phyloP scores from a whole-genome alignment of 108 stramenopile species.

The Epipyxis sp. region DNA sequence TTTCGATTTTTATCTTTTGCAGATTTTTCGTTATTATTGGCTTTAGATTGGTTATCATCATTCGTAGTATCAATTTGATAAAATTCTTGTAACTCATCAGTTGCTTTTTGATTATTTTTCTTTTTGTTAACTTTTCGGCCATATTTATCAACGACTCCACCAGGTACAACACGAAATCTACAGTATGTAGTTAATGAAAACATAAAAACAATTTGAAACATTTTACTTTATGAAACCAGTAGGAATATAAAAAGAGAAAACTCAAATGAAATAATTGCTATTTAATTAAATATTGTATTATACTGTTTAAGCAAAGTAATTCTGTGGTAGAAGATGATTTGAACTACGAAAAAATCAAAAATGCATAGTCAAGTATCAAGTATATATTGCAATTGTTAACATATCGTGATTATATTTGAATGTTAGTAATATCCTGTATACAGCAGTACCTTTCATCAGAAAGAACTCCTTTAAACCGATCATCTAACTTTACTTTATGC shows the following conservation, averaged over 20 bases:
- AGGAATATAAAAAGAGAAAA: no score
- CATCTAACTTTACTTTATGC: constrained; percentile 45
- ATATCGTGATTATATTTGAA: no score
- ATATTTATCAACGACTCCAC: constrained; percentile 29
- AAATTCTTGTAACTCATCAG: constrained; percentile 32
- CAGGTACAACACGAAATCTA: neutral
- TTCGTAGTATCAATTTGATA: constrained; percentile 25
- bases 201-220: constrained; percentile 41
- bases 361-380: no score
- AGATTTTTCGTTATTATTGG: neutral
- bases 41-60: neutral
- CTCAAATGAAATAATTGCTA: no score
- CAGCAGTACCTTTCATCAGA: constrained; percentile 48
- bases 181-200: constrained; percentile 47
- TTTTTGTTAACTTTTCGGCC: constrained; percentile 32
- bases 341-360: no score
- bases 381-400: neutral
- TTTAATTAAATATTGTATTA: no score
- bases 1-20: constrained; percentile 27
- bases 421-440: constrained; percentile 26
- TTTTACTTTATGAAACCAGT: constrained; percentile 12
- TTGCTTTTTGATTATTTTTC: neutral
- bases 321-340: no score
- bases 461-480: constrained; percentile 47
- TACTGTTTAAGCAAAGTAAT: no score